Evolutionary conservation across 1,284 basidiomycete species (phyloP).

Genomic region (Ganoderma boninense): DNA sequence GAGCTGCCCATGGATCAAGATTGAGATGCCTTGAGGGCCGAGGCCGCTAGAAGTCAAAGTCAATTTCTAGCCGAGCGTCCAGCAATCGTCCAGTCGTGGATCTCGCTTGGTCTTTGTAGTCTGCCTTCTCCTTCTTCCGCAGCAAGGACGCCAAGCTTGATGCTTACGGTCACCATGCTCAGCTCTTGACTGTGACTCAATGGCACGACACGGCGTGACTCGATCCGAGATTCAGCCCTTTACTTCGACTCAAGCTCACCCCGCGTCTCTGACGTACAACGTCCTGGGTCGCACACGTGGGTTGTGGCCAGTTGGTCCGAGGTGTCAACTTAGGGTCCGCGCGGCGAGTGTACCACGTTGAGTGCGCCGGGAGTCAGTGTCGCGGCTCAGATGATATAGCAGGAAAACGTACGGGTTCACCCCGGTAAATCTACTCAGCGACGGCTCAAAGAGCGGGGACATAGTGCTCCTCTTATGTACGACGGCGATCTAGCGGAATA

Average conservation of each 20-base stretch:
- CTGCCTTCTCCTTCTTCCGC: too few species aligned
- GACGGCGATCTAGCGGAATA: too few species aligned
- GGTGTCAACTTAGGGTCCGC: background rate
- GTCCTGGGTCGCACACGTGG: background rate
- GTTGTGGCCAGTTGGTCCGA: background rate
- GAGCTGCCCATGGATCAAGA: background rate
- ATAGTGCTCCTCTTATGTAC: too few species aligned
- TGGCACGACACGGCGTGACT: too few species aligned
- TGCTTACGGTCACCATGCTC: background rate
- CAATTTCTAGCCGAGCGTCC: background rate
- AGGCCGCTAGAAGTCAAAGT: background rate
- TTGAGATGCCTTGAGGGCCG: background rate
- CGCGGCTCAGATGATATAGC: too few species aligned
- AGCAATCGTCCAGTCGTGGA: background rate
- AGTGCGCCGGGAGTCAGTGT: too few species aligned
- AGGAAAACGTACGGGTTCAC: too few species aligned
- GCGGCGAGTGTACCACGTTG: background rate
- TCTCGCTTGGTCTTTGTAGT: background rate
- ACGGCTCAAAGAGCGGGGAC: too few species aligned
- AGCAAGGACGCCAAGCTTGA: background rate
- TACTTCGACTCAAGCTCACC: too few species aligned
- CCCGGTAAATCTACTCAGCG: too few species aligned
- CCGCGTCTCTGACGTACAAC: background rate
- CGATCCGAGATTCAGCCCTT: too few species aligned
- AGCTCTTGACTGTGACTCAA: too few species aligned